Conservation (phyloP, 2,329 filamentous ascomycete genomes). For the Diaporthe velutina region DNA sequence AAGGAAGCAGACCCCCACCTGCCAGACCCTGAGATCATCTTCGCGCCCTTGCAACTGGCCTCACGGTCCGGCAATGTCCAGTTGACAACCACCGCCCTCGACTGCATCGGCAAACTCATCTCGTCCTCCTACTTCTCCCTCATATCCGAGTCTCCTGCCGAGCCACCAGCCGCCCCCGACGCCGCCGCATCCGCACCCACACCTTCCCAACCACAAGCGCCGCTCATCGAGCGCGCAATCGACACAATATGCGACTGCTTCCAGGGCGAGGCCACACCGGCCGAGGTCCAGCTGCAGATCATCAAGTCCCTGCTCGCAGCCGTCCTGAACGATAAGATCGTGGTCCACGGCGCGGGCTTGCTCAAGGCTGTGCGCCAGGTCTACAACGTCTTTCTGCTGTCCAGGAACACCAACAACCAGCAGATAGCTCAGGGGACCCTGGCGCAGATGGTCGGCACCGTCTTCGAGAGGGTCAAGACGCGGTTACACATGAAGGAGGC, state of each 20-base stretch:
- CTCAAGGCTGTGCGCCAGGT: constrained; percentile 97
- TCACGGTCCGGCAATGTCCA: constrained; percentile 88
- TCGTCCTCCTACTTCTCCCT: constrained; percentile 98
- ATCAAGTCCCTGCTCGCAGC: constrained; percentile 96
- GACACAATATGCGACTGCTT: constrained; percentile 99
- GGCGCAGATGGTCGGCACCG: constrained; percentile 98
- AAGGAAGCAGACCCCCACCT: constrained; percentile 85
- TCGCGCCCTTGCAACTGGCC: constrained; percentile 89
- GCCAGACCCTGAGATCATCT: constrained; percentile 92
- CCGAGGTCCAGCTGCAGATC: constrained; percentile 96
- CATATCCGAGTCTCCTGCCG: constrained; percentile 56
- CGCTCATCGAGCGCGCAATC: constrained; percentile 95
- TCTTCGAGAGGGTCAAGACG: constrained; percentile 93
- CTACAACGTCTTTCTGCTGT: constrained; percentile 98
- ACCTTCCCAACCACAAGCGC: constrained; percentile 64
- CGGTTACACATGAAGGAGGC: constrained; percentile 90
- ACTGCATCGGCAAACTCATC: constrained; percentile 98
- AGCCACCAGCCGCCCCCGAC: constrained; percentile 56
- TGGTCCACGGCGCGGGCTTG: constrained; percentile 95
- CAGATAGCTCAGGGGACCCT: constrained; percentile 96
- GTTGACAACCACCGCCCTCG: constrained; percentile 89
- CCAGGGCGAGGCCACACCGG: constrained; percentile 92
- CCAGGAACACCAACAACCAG: constrained; percentile 93
- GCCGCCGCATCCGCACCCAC: constrained; percentile 64
- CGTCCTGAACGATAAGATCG: constrained; percentile 97